Percentiles rank a stretch among this genome's conserved stretches.
phyloP scores from a whole-genome alignment of 2,329 filamentous ascomycete genomes.

The Diaporthe australafricana region DNA sequence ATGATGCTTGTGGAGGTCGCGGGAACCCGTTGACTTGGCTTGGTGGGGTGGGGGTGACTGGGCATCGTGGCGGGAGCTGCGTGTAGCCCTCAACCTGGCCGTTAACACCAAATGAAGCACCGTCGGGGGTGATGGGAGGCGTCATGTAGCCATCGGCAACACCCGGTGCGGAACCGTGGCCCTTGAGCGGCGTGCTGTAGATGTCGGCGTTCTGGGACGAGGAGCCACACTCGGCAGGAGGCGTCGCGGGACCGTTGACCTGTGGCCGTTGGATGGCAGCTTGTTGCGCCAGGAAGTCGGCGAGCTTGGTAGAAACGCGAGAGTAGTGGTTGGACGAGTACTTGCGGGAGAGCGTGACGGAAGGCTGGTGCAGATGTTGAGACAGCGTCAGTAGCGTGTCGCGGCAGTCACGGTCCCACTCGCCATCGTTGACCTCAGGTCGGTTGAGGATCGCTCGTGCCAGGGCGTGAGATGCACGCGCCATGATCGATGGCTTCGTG shows the following conservation, averaged over 20 bases:
- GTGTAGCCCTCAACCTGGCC: constrained; percentile 59
- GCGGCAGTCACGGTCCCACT: constrained; percentile 81
- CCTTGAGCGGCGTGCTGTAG: constrained; percentile 85
- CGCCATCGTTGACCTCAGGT: constrained; percentile 78
- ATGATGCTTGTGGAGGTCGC: constrained; percentile 56
- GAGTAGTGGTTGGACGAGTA: constrained; percentile 67
- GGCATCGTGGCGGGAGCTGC: constrained; percentile 65
- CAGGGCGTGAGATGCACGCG: constrained; percentile 86
- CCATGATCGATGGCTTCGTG: constrained; percentile 89
- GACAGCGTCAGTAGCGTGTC: constrained; percentile 71
- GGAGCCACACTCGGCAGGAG: constrained; percentile 63
- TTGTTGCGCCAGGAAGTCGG: constrained; percentile 70
- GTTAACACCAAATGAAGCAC: constrained; percentile 63
- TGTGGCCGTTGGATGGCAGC: constrained; percentile 64
- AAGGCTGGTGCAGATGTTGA: constrained; percentile 69
- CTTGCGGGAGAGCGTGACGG: constrained; percentile 68
- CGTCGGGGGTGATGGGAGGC: constrained; percentile 86
- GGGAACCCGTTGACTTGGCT: constrained; percentile 50
- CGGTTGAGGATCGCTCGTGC: constrained; percentile 87
- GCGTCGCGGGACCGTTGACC: constrained; percentile 66
- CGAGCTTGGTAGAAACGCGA: constrained; percentile 65
- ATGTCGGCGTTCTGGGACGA: constrained; percentile 67
- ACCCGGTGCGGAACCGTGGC: constrained; percentile 69
- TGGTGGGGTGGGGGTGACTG: constrained; percentile 71
- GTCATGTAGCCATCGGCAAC: constrained; percentile 83